Conservation (phyloP, 345 rosid species). For the Microcos paniculata region DNA sequence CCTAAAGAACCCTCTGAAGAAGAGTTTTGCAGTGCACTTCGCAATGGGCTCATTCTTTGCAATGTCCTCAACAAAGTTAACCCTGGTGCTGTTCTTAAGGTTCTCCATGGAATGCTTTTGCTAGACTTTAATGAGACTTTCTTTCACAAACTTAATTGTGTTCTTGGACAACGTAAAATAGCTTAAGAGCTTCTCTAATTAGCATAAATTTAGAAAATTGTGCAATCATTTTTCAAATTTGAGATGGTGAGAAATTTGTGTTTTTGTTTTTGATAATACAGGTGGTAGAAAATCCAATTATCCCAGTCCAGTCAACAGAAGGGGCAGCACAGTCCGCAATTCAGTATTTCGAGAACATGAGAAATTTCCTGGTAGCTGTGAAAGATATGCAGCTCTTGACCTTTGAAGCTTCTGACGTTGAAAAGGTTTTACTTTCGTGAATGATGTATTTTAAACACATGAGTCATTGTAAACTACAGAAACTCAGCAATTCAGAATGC, state of each 20-base stretch:
- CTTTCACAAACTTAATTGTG: not conserved
- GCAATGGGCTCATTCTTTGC: constrained; percentile 94
- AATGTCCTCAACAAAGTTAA: constrained; percentile 95
- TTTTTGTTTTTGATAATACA: not conserved
- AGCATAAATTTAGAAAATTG: not conserved
- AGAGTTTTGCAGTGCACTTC: constrained; percentile 66
- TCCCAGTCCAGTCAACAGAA: constrained; percentile 70
- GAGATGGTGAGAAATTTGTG: not conserved
- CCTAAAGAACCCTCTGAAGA: constrained; percentile 76
- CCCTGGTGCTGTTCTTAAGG: constrained; percentile 92
- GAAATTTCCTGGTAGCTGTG: constrained; percentile 90
- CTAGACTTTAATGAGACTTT: not conserved
- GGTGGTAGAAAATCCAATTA: constrained; percentile 85
- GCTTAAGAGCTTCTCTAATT: not conserved
- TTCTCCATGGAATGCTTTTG: constrained; percentile 9
- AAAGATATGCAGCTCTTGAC: constrained; percentile 93
- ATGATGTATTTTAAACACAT: not conserved
- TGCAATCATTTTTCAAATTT: not conserved
- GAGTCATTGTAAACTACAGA: not conserved
- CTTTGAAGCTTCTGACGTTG: constrained; percentile 91
- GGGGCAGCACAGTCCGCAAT: constrained; percentile 98
- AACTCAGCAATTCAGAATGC: not conserved
- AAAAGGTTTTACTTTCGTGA: constrained; percentile 52
- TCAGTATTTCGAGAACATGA: constrained; percentile 97
- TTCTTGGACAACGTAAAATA: not conserved